Percentiles rank a stretch among this genome's conserved stretches.
Evolutionary conservation across 495 filamentous ascomycete species (phyloP).

Genomic region (Tetracladium setigerum): DNA sequence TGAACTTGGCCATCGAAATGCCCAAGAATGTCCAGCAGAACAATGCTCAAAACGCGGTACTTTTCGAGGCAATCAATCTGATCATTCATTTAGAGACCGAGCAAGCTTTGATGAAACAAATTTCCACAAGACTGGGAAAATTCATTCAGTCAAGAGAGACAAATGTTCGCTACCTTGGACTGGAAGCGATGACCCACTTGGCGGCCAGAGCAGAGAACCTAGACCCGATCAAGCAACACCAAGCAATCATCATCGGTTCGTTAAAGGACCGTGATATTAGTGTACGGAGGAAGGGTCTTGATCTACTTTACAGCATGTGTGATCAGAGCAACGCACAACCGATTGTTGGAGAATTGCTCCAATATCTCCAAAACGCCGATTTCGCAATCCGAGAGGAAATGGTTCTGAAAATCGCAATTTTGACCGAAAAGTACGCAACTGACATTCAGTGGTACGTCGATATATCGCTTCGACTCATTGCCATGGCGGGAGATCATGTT

Average conservation of each 20-base stretch:
- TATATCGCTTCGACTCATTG: conserved; percentile 88
- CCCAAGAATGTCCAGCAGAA: conserved; percentile 99
- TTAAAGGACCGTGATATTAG: conserved; percentile 95
- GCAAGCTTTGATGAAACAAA: conserved; percentile 90
- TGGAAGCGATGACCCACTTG: conserved; percentile 98
- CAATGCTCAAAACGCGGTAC: conserved; percentile 95
- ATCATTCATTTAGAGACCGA: conserved; percentile 99
- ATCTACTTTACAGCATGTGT: conserved; percentile 99
- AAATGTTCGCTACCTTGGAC: conserved; percentile 92
- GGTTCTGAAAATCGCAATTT: conserved; percentile 96
- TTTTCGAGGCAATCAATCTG: conserved; percentile 98
- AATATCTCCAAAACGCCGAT: conserved; percentile 92
- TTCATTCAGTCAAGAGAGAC: conserved; percentile 97
- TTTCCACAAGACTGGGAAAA: conserved; percentile 86
- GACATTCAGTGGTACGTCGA: conserved; percentile 99
- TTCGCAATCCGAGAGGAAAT: conserved; percentile 98
- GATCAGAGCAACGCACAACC: conserved; percentile 84
- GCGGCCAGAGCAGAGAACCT: conserved; percentile 91
- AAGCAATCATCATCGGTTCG: conserved; percentile 88
- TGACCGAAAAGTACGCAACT: conserved; percentile 97
- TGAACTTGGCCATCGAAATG: conserved; percentile 84
- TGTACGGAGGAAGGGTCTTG: conserved; percentile 89
- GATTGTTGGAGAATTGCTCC: conserved; percentile 88
- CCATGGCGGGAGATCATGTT: conserved; percentile 96
- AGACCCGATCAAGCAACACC: conserved; percentile 97